phyloP scores from a whole-genome alignment of 768 basidiomycete genomes.

The Suillus sp. region DNA sequence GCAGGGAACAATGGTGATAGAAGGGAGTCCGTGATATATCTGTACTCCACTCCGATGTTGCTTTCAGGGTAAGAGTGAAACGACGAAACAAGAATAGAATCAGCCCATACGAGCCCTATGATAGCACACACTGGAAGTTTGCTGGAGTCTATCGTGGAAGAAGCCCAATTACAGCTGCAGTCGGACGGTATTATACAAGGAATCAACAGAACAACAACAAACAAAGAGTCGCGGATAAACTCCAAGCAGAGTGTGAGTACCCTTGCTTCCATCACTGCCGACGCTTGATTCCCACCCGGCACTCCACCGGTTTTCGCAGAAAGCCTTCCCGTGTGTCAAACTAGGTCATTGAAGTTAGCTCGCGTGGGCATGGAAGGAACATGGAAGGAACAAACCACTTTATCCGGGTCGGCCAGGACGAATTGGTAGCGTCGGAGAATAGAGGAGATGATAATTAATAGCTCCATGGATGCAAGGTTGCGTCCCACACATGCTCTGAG shows the following conservation, averaged over 20 bases:
- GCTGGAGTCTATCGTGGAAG: background rate
- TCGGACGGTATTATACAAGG: background rate
- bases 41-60: background rate
- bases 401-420: conserved; percentile 60
- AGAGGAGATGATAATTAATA: conserved; percentile 80
- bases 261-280: conserved; percentile 41
- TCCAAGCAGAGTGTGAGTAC: background rate
- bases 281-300: conserved; percentile 71
- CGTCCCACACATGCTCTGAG: conserved; percentile 80
- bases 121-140: background rate
- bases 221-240: background rate
- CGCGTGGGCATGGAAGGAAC: conserved; percentile 8
- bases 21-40: background rate
- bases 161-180: background rate
- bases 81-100: conserved; percentile 21
- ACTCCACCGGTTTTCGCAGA: conserved; percentile 77
- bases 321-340: conserved; percentile 83
- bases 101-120: background rate
- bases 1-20: background rate
- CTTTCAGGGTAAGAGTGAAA: background rate
- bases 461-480: conserved; percentile 78
- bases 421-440: conserved; percentile 77
- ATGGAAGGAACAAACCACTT: conserved; percentile 46
- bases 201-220: background rate
- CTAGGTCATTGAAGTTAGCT: conserved; percentile 36